Evolutionary conservation across 306 rosid species (phyloP).

Genomic region (Casuarina cunninghamiana): DNA sequence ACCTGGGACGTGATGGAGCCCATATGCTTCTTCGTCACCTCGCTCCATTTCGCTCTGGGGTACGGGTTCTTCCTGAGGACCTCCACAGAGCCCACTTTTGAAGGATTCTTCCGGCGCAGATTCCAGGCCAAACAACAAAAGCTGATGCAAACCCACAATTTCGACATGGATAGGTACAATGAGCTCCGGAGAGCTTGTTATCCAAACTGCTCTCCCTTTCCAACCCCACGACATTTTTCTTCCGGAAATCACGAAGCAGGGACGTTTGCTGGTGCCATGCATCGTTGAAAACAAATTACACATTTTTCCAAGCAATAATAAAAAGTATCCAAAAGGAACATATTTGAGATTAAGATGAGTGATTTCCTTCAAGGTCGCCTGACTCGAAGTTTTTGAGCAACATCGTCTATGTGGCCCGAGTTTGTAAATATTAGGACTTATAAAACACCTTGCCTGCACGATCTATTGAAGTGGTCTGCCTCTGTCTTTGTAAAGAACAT

Average conservation of each 20-base stretch:
- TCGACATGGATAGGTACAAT: slow-evolving; percentile 48
- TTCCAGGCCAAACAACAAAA: slow-evolving; percentile 51
- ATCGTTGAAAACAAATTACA: slow-evolving; percentile 6
- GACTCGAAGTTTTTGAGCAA: neutral
- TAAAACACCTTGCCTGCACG: neutral
- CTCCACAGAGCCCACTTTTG: slow-evolving; percentile 68
- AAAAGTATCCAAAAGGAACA: neutral
- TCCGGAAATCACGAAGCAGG: neutral
- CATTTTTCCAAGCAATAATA: neutral
- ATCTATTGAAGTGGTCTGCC: slow-evolving; percentile 1
- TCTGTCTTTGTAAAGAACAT: neutral
- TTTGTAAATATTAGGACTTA: neutral
- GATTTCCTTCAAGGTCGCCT: neutral
- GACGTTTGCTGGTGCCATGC: neutral
- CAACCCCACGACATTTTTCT: neutral
- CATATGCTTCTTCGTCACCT: slow-evolving; percentile 73
- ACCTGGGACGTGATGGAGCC: slow-evolving; percentile 99
- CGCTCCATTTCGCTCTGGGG: slow-evolving; percentile 51
- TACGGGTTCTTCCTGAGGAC: slow-evolving; percentile 69
- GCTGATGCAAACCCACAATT: slow-evolving; percentile 53
- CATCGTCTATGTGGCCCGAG: neutral
- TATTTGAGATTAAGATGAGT: neutral
- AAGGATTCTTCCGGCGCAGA: slow-evolving; percentile 60
- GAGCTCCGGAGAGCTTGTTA: slow-evolving; percentile 49
- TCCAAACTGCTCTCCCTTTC: slow-evolving; percentile 19